phyloP scores from a whole-genome alignment of 2,329 filamentous ascomycete species.

The Ustulina deusta region DNA sequence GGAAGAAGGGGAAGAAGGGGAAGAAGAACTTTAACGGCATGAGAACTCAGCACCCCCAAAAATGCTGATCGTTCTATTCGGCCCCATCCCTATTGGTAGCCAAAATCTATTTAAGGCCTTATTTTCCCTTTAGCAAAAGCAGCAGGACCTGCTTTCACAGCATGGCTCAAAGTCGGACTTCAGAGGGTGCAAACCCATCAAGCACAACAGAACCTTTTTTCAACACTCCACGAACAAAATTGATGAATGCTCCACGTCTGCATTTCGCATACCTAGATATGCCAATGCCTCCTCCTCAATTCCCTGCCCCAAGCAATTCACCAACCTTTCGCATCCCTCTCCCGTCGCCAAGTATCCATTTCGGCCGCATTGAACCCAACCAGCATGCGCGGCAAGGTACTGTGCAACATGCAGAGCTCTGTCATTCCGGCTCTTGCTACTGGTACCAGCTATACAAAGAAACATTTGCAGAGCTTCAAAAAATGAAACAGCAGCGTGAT shows the following conservation, averaged over 20 bases:
- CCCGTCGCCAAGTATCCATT: not conserved
- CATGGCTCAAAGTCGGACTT: not conserved
- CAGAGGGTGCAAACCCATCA: not conserved
- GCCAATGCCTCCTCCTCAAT: not conserved
- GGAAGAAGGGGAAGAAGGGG: not conserved
- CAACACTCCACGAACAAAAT: not conserved
- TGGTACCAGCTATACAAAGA: not conserved
- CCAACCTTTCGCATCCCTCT: not conserved
- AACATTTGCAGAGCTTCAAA: not conserved
- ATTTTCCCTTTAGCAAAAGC: not conserved
- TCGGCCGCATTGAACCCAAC: not conserved
- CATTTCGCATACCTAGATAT: not conserved
- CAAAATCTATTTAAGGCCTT: conserved; percentile 2
- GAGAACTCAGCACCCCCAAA: not conserved
- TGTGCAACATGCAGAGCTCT: not conserved
- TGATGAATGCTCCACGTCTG: not conserved
- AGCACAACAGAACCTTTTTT: not conserved
- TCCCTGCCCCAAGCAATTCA: not conserved
- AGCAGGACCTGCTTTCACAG: not conserved
- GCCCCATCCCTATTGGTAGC: not conserved
- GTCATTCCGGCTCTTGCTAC: not conserved
- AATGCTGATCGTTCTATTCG: not conserved
- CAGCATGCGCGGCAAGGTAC: not conserved
- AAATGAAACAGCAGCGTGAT: not conserved
- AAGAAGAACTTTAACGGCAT: not conserved